A percentile compares a stretch with the other conserved stretches of the same genome.
phyloP scores from a whole-genome alignment of 2,329 filamentous ascomycete species.

The Myrmaecium sp. region DNA sequence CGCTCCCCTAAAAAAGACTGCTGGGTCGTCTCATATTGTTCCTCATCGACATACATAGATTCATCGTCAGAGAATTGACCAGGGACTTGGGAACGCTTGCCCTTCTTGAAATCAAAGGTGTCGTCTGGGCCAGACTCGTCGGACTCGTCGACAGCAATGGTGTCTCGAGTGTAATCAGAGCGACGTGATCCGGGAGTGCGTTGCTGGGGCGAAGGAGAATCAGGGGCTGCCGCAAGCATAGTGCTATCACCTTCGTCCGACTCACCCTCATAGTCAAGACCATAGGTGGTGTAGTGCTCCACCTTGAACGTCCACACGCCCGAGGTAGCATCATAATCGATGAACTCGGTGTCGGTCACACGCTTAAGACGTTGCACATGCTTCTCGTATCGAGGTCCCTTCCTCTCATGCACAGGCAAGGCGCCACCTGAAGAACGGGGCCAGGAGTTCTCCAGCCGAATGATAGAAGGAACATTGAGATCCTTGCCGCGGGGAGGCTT shows the following conservation, averaged over 20 bases:
- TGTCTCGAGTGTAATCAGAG: constrained; percentile 16
- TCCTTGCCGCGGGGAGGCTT: constrained; percentile 79
- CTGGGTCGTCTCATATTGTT: constrained; percentile 21
- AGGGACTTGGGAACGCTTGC: constrained; percentile 41
- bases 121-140: constrained; percentile 32
- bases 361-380: constrained; percentile 68
- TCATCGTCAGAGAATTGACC: constrained; percentile 61
- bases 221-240: constrained; percentile 22
- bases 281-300: constrained; percentile 95
- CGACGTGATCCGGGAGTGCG: constrained; percentile 7
- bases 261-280: constrained; percentile 56
- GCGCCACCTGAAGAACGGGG: constrained; percentile 48
- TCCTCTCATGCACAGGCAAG: constrained; percentile 38
- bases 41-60: constrained; percentile 38
- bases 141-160: constrained; percentile 14
- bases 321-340: constrained; percentile 60
- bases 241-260: constrained; percentile 47
- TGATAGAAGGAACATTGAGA: constrained; percentile 77
- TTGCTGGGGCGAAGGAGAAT: constrained; percentile 25
- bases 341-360: constrained; percentile 66
- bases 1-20: constrained; percentile 87
- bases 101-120: constrained; percentile 38
- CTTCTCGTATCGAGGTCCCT: constrained; percentile 53
- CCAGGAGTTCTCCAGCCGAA: constrained; percentile 86
- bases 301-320: constrained; percentile 86